A percentile compares a stretch with the other conserved stretches of the same genome.
phyloP scores from a whole-genome alignment of 305 asterid genomes.

The Rubia tinctorum region DNA sequence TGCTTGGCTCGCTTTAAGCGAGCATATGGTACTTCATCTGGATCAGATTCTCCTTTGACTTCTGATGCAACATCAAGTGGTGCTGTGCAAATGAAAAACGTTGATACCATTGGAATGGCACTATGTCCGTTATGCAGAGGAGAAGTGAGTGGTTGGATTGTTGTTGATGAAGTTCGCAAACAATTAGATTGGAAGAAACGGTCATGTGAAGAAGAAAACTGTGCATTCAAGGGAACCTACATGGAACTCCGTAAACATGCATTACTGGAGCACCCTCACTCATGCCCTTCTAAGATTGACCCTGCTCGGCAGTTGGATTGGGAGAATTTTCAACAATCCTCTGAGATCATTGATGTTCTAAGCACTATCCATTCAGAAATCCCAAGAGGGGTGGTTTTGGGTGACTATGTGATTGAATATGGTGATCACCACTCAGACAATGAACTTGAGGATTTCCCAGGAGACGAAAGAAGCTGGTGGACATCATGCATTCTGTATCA shows the following conservation, averaged over 20 bases:
- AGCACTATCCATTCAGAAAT: conserved; percentile 81
- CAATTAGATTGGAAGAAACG: conserved; percentile 64
- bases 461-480: conserved; percentile 71
- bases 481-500: conserved; percentile 78
- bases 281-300: conserved; percentile 70
- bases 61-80: conserved; percentile 32
- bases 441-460: conserved; percentile 60
- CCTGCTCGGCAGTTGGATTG: conserved; percentile 84
- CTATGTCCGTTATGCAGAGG: conserved; percentile 82
- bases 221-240: conserved; percentile 59
- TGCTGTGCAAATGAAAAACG: conserved; percentile 19
- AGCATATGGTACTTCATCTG: conserved; percentile 47
- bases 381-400: conserved; percentile 73
- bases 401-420: conserved; percentile 87
- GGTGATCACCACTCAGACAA: conserved; percentile 78
- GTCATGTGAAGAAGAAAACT: conserved; percentile 64
- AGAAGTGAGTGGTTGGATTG: conserved; percentile 77
- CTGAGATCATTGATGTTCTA: conserved; percentile 76
- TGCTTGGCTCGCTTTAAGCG: conserved; percentile 72
- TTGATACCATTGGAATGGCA: conserved; percentile 39
- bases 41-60: conserved; percentile 29
- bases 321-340: conserved; percentile 86
- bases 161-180: conserved; percentile 56
- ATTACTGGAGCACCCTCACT: conserved; percentile 65
- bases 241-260: conserved; percentile 70